These are phyloP conservation scores for Delonix regia DNA, from an alignment of 306 rosid genomes.

Conservation along the genomic window DNA sequence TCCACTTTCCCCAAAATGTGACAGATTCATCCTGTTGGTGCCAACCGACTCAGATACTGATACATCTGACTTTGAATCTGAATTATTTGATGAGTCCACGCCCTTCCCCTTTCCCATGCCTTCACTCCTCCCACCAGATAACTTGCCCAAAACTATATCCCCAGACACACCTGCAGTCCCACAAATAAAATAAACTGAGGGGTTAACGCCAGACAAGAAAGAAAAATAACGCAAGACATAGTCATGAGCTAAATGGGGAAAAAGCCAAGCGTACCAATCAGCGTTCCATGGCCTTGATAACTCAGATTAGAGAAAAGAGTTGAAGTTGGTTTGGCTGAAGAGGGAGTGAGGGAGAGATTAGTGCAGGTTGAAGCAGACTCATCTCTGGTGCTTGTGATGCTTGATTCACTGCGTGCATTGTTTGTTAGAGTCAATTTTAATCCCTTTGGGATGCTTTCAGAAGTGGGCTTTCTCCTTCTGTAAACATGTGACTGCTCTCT, in stretches of 20 bases:
- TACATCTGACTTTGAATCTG: conserved; percentile 78
- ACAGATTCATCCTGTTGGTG: conserved; percentile 50
- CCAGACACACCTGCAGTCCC: not conserved
- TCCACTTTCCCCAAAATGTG: conserved; percentile 48
- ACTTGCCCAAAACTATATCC: conserved; percentile 36
- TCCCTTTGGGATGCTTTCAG: conserved; percentile 31
- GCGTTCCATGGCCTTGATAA: conserved; percentile 35
- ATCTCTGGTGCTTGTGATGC: conserved; percentile 60
- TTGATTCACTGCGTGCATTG: conserved; percentile 58
- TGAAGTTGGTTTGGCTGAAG: not conserved
- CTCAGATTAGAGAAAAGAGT: conserved; percentile 12
- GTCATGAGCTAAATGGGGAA: not conserved
- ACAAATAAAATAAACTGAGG: not conserved
- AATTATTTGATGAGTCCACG: conserved; percentile 59
- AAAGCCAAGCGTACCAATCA: conserved; percentile 41
- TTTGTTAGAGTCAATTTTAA: conserved; percentile 35
- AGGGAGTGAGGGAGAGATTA: conserved; percentile 57
- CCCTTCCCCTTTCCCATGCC: conserved; percentile 20
- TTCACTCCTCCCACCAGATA: conserved; percentile 23
- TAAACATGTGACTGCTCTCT: conserved; percentile 64
- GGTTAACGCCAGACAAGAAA: not conserved
- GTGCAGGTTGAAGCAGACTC: conserved; percentile 76
- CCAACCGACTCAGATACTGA: conserved; percentile 73
- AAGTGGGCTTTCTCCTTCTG: conserved; percentile 59
- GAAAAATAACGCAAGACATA: not conserved